A percentile compares a stretch with the other conserved stretches of the same genome.
Conservation (phyloP, 192 early-diverging fungal genomes). For the Pilaira anomala region DNA sequence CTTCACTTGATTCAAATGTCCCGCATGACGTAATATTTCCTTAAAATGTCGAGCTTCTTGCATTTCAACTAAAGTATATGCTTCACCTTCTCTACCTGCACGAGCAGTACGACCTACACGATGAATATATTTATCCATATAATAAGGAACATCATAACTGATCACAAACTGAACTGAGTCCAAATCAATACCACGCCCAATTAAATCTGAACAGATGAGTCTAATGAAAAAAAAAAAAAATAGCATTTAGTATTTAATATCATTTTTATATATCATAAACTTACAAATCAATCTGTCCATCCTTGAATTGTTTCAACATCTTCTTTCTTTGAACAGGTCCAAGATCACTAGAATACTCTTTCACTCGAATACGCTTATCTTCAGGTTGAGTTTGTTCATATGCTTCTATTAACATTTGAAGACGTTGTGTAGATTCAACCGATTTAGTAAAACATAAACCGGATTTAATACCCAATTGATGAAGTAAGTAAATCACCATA, state of each 20-base stretch:
- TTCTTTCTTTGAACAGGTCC: conserved; percentile 54
- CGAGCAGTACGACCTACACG: conserved; percentile 89
- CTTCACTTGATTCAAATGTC: conserved; percentile 56
- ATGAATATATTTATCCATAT: conserved; percentile 88
- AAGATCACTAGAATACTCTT: conserved; percentile 77
- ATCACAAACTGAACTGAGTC: conserved; percentile 75
- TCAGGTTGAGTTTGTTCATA: conserved; percentile 39
- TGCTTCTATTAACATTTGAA: conserved; percentile 65
- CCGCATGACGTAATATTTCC: conserved; percentile 63
- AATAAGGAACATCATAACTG: conserved; percentile 81
- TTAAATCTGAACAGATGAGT: conserved; percentile 82
- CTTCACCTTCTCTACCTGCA: conserved; percentile 78
- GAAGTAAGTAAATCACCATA: conserved; percentile 77
- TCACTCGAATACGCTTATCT: conserved; percentile 39
- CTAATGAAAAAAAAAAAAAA: no score
- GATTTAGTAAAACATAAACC: conserved; percentile 88
- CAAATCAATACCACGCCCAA: conserved; percentile 89
- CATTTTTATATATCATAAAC: conserved; percentile 9
- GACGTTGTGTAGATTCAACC: conserved; percentile 84
- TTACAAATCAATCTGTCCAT: conserved; percentile 60
- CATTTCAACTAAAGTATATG: conserved; percentile 69
- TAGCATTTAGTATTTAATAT: not conserved
- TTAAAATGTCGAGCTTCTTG: conserved; percentile 71
- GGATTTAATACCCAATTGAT: conserved; percentile 53
- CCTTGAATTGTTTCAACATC: conserved; percentile 63